These are phyloP conservation scores for Apiotrichum laibachii DNA, from an alignment of 1,284 basidiomycete genomes.

Conservation along the genomic window DNA sequence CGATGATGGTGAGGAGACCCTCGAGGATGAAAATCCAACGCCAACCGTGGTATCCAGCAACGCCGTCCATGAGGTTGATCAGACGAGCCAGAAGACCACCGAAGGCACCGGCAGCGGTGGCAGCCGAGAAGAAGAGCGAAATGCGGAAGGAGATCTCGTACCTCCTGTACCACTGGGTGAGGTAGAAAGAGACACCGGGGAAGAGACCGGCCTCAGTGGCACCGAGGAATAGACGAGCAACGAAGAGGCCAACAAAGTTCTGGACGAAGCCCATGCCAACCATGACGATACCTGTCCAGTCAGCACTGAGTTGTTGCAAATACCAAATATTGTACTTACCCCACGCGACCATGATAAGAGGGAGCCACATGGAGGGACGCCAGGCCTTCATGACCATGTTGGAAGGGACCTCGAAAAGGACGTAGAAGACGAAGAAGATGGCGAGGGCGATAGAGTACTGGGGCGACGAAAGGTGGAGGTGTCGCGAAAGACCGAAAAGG, in stretches of 20 bases:
- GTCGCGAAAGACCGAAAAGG: constrained; percentile 33
- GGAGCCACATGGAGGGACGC: constrained; percentile 39
- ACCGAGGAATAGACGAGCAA: constrained; percentile 37
- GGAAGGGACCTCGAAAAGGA: constrained; percentile 56
- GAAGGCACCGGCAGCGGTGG: constrained; percentile 50
- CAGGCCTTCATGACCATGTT: constrained; percentile 58
- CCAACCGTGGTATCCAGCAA: constrained; percentile 43
- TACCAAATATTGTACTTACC: constrained; percentile 18
- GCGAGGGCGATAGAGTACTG: constrained; percentile 37
- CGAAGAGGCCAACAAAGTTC: constrained; percentile 46
- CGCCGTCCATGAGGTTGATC: constrained; percentile 50
- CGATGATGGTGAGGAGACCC: constrained; percentile 66
- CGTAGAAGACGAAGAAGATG: constrained; percentile 48
- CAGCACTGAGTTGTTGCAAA: too few species aligned
- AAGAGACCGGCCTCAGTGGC: constrained; percentile 45
- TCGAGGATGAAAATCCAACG: constrained; percentile 76
- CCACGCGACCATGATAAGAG: constrained; percentile 46
- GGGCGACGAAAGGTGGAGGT: constrained; percentile 29
- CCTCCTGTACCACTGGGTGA: constrained; percentile 42
- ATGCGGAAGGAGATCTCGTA: constrained; percentile 44
- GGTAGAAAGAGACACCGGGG: constrained; percentile 43
- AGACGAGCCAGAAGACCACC: constrained; percentile 50
- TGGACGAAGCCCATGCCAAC: constrained; percentile 50
- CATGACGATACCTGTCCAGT: constrained; percentile 37
- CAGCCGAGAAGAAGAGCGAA: constrained; percentile 48